These are phyloP conservation scores for Hypsizygus ulmarius DNA, from an alignment of 1,284 basidiomycete species.

Conservation along the genomic window DNA sequence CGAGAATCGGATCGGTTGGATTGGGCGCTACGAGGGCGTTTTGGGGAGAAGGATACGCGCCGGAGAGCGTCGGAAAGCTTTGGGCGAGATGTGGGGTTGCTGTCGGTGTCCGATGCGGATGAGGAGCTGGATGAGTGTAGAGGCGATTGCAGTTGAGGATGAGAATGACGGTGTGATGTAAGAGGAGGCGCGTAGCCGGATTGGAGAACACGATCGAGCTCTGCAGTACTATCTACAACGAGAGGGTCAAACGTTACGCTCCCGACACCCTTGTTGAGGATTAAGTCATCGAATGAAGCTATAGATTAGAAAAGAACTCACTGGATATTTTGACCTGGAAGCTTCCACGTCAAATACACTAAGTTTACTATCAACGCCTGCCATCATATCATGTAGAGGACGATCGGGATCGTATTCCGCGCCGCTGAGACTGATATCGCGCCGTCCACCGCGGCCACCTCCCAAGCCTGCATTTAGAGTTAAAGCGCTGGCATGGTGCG, in stretches of 20 bases:
- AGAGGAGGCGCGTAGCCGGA: slow-evolving; percentile 44
- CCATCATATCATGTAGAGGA: slow-evolving; percentile 71
- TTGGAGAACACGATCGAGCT: slow-evolving; percentile 60
- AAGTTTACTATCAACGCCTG: slow-evolving; percentile 48
- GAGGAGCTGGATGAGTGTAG: slow-evolving; percentile 40
- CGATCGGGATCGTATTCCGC: slow-evolving; percentile 88
- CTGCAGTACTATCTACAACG: slow-evolving; percentile 57
- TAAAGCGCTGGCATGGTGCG: slow-evolving; percentile 82
- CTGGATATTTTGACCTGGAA: slow-evolving; percentile 47
- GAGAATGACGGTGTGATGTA: slow-evolving; percentile 24
- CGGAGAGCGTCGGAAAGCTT: slow-evolving; percentile 66
- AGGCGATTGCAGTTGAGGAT: slow-evolving; percentile 33
- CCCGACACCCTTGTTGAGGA: slow-evolving; percentile 19
- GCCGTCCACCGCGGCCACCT: slow-evolving; percentile 41
- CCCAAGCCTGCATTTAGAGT: slow-evolving; percentile 84
- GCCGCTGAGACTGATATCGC: slow-evolving; percentile 63
- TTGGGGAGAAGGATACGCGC: slow-evolving; percentile 65
- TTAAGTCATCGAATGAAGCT: slow-evolving; percentile 3
- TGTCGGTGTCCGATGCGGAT: slow-evolving; percentile 44
- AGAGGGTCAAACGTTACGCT: slow-evolving; percentile 48
- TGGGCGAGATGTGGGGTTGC: slow-evolving; percentile 39
- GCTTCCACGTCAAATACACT: slow-evolving; percentile 53
- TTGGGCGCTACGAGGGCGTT: slow-evolving; percentile 57
- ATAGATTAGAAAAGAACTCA: slow-evolving; percentile 21
- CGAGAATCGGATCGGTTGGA: slow-evolving; percentile 20